A percentile compares a stretch with the other conserved stretches of the same genome.
phyloP scores from a whole-genome alignment of 345 rosid genomes.

The Mallotus nudiflorus region DNA sequence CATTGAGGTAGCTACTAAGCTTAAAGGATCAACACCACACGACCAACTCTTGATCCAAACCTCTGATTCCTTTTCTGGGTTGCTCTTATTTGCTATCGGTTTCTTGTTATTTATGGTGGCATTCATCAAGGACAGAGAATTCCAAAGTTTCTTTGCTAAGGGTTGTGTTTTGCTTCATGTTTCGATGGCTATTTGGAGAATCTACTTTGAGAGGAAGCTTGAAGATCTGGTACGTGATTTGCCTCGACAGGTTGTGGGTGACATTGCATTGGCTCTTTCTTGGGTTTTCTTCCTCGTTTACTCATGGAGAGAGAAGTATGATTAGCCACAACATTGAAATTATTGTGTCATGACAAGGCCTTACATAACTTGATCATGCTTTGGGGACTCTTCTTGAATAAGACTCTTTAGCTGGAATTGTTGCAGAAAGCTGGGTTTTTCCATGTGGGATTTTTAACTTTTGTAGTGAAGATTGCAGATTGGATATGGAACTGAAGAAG shows the following conservation, averaged over 20 bases:
- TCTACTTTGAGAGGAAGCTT: slow-evolving; percentile 23
- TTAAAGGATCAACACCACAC: slow-evolving; percentile 26
- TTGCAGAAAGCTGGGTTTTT: not conserved
- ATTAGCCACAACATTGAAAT: not conserved
- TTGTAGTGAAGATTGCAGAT: not conserved
- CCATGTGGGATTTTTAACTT: not conserved
- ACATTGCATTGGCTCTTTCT: slow-evolving; percentile 21
- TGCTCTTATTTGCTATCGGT: slow-evolving; percentile 26
- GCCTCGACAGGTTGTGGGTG: slow-evolving; percentile 27
- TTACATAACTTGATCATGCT: not conserved
- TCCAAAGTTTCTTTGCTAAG: slow-evolving; percentile 28
- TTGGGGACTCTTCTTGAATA: not conserved
- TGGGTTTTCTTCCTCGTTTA: slow-evolving; percentile 27
- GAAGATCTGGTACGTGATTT: slow-evolving; percentile 23
- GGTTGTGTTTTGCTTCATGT: slow-evolving; percentile 26
- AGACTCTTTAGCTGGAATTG: not conserved
- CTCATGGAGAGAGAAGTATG: slow-evolving; percentile 30
- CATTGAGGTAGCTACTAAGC: slow-evolving; percentile 23
- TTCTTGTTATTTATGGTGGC: slow-evolving; percentile 26
- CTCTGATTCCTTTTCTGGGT: slow-evolving; percentile 30
- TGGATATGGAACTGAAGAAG: not conserved
- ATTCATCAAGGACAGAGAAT: slow-evolving; percentile 22
- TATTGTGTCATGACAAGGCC: not conserved
- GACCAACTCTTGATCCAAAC: slow-evolving; percentile 33
- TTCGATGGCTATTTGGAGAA: slow-evolving; percentile 26